phyloP scores from a whole-genome alignment of 2,329 filamentous ascomycete species.

The Neofusicoccum umdonicola region DNA sequence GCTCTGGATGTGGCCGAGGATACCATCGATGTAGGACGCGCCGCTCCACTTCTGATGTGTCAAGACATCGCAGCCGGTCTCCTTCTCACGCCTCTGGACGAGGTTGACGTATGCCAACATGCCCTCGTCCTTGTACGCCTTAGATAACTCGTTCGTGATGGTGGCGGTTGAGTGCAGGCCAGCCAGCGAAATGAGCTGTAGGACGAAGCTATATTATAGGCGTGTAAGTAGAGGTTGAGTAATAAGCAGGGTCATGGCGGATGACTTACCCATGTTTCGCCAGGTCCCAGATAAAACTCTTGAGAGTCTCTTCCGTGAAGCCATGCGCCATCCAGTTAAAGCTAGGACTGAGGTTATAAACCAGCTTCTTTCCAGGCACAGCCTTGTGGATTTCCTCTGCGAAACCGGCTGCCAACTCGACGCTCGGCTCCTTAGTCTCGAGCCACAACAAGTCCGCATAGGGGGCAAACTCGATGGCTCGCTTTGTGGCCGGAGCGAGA shows the following conservation, averaged over 20 bases:
- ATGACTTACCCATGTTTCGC: constrained; percentile 68
- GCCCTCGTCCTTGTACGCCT: constrained; percentile 80
- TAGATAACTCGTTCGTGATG: constrained; percentile 71
- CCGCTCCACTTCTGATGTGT: constrained; percentile 90
- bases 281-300: constrained; percentile 94
- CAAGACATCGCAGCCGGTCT: constrained; percentile 84
- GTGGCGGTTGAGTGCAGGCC: constrained; percentile 64
- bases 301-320: constrained; percentile 77
- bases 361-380: constrained; percentile 79
- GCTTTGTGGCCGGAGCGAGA: constrained; percentile 84
- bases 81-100: constrained; percentile 86
- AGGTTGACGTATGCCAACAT: constrained; percentile 98
- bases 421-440: constrained; percentile 86
- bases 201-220: constrained; percentile 49
- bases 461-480: constrained; percentile 84
- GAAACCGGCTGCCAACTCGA: constrained; percentile 72
- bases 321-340: constrained; percentile 99
- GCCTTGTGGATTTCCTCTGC: constrained; percentile 69
- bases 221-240: constrained; percentile 57
- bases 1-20: constrained; percentile 85
- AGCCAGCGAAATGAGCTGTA: constrained; percentile 64
- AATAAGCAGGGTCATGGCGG: constrained; percentile 49
- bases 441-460: constrained; percentile 97
- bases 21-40: constrained; percentile 78
- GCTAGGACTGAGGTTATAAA: constrained; percentile 93